Base-by-base conservation (phyloP, 805 yeast species). In the Metschnikowia chrysomelidarum region DNA sequence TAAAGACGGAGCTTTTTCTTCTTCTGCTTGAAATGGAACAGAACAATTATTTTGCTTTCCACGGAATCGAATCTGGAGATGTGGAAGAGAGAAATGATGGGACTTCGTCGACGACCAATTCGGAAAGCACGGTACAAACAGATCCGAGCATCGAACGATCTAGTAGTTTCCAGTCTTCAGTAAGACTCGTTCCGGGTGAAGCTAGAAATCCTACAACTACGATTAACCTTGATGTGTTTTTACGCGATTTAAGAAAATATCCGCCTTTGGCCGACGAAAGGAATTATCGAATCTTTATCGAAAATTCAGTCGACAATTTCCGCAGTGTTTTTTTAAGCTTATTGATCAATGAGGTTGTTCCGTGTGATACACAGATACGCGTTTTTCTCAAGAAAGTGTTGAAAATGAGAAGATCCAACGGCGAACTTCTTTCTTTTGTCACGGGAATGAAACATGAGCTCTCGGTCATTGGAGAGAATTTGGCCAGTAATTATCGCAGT, bases 1-100 rank as follows among this genome's bases (percentile, higher is more conserved):
- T 32, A 30, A 34, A 37, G 13, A 37, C 41, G 10, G 41, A 37
- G 27, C 11, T 37, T 16, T 27, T 37, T 10, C 20, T 32, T 13
- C 28, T 37, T n/a, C 30, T 27, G 14, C 27, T 37, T 24, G 30
- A 32, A n/a, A n/a, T n/a, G n/a, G n/a, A n/a, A n/a, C 27, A 28
- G 11, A 31, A 24, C 8, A 12, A 30, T 10, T 4, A 5, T 11
- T 27, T 16, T 5, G 23, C n/a, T n/a, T n/a, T n/a, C n/a, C n/a
- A n/a, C n/a, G n/a, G 18, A 4, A 5, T 27, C 16, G 23, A 9
- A 3, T 18, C 19, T 5, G 23, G 7, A 19, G 23, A 19, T 17
- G 14, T 19, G 15, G 3, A 6, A 8, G 30, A 27, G 6, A 27
- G n/a, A n/a, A n/a, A n/a, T n/a, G n/a, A n/a, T n/a, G n/a, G n/a